Conservation (phyloP, 129 eudicot genomes). For the Scalesia atractyloides region DNA sequence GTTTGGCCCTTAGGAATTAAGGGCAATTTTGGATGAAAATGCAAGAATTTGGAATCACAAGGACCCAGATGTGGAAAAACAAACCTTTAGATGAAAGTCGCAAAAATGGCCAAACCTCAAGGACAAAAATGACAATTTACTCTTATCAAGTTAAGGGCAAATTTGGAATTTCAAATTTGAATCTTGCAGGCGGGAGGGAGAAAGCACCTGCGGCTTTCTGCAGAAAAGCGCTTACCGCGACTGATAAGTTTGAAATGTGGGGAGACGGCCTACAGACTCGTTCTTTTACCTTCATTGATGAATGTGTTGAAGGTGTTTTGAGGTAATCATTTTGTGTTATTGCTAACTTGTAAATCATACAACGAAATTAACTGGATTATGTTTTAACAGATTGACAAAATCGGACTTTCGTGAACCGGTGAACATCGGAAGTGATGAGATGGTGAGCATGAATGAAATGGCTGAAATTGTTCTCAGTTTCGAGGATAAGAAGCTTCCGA, state of each 20-base stretch:
- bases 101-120: too few species aligned
- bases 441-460: slow-evolving; percentile 99
- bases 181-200: slow-evolving; percentile 83
- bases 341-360: background rate
- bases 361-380: background rate
- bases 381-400: slow-evolving; percentile 67
- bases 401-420: slow-evolving; percentile 96
- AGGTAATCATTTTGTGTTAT: slow-evolving; percentile 47
- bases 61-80: too few species aligned
- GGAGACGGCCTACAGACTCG: slow-evolving; percentile 98
- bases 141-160: background rate
- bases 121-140: too few species aligned
- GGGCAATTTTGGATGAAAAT: too few species aligned
- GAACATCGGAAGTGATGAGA: slow-evolving; percentile 96
- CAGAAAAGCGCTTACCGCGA: slow-evolving; percentile 77
- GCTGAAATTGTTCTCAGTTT: slow-evolving; percentile 89
- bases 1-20: too few species aligned
- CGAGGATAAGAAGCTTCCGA: slow-evolving; percentile 84
- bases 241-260: slow-evolving; percentile 99
- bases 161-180: background rate
- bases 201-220: slow-evolving; percentile 99
- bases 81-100: too few species aligned
- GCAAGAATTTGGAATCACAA: too few species aligned
- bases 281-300: slow-evolving; percentile 98
- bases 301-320: slow-evolving; percentile 97